phyloP scores from a whole-genome alignment of 768 basidiomycete species.

The Roridomyces roridus region DNA sequence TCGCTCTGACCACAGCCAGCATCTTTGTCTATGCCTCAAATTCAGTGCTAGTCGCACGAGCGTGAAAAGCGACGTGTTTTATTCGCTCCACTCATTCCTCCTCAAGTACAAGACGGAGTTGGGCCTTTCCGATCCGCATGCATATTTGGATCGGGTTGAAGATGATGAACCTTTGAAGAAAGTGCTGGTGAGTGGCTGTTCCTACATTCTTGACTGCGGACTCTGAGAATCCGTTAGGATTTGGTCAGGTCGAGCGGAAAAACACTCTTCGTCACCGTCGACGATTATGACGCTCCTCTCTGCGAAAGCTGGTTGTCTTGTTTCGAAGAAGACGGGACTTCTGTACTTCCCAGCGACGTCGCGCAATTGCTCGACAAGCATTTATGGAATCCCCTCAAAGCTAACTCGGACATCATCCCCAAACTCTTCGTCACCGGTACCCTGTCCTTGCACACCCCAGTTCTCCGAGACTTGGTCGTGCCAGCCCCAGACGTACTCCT shows the following conservation, averaged over 20 bases:
- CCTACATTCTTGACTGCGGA: no score
- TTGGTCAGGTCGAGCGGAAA: neutral
- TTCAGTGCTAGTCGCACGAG: neutral
- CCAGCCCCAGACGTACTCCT: neutral
- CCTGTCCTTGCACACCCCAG: neutral
- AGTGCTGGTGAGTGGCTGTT: no score
- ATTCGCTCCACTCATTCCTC: neutral
- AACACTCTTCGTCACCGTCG: constrained; percentile 3
- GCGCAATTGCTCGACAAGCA: neutral
- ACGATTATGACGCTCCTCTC: constrained; percentile 1
- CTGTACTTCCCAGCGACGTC: neutral
- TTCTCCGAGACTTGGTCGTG: neutral
- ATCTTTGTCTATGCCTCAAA: neutral
- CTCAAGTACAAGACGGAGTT: neutral
- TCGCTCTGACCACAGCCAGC: neutral
- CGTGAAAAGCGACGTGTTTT: neutral
- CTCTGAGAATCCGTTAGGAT: neutral
- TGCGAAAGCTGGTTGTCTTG: neutral
- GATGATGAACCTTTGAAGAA: no score
- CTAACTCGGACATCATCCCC: neutral
- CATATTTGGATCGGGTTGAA: no score
- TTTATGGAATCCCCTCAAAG: neutral
- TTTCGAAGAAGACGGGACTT: no score
- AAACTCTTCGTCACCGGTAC: constrained; percentile 5
- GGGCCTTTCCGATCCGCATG: neutral